A percentile compares a stretch with the other conserved stretches of the same genome.
Conservation (phyloP, 768 basidiomycete genomes). For the Termitomyces bulborhizus region DNA sequence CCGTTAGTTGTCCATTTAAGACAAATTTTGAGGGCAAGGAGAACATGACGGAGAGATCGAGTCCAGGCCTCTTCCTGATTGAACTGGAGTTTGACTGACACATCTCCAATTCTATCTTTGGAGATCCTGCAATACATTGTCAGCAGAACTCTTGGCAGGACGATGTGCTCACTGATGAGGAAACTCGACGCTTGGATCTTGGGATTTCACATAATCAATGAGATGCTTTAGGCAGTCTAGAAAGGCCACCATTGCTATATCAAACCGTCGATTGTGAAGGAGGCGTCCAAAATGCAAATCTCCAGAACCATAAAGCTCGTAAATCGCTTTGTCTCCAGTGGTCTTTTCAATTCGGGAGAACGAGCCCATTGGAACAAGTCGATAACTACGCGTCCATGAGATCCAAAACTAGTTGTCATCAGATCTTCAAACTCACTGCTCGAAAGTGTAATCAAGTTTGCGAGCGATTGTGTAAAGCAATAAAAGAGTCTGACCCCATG, state of each 20-base stretch:
- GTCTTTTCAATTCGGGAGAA: conserved; percentile 89
- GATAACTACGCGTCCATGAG: conserved; percentile 53
- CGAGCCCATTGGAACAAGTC: conserved; percentile 89
- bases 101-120: conserved; percentile 95
- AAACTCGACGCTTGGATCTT: conserved; percentile 70
- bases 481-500: conserved; percentile 95
- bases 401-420: neutral
- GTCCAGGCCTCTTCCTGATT: conserved; percentile 97
- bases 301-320: conserved; percentile 93
- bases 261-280: conserved; percentile 92
- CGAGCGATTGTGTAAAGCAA: conserved; percentile 86
- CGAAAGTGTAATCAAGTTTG: conserved; percentile 87
- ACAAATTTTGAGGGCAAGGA: conserved; percentile 83
- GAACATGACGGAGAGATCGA: conserved; percentile 83
- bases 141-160: neutral
- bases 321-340: conserved; percentile 73
- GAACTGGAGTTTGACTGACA: conserved; percentile 91
- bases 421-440: conserved; percentile 48
- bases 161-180: conserved; percentile 71
- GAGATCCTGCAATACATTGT: conserved; percentile 51
- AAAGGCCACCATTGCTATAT: conserved; percentile 94
- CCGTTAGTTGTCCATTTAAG: conserved; percentile 85
- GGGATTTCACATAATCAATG: conserved; percentile 76
- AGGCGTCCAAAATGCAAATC: conserved; percentile 85
- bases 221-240: conserved; percentile 92